Evolutionary conservation across 2,329 filamentous ascomycete species (phyloP).

Genomic region (Diplodia corticola): DNA sequence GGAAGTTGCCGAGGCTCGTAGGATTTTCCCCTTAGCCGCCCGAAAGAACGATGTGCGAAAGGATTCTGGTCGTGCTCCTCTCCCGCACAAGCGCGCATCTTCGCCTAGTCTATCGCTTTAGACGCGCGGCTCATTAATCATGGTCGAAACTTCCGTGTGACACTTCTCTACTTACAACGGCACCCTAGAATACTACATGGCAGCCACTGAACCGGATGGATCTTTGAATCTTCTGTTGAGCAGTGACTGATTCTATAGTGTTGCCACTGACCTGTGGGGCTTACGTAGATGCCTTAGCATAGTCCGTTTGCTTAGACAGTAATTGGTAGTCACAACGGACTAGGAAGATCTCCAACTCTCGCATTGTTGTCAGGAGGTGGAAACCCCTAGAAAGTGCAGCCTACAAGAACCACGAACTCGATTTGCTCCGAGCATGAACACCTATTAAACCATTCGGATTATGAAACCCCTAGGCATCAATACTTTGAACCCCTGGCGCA

Average conservation of each 20-base stretch:
- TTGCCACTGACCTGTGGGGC: background rate
- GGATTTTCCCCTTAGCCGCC: background rate
- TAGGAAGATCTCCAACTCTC: background rate
- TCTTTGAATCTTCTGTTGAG: background rate
- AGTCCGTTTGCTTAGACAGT: background rate
- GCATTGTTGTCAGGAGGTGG: background rate
- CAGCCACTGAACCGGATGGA: background rate
- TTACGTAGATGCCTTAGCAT: background rate
- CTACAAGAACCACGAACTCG: too few species aligned
- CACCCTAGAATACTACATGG: background rate
- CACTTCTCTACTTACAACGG: background rate
- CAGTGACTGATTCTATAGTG: background rate
- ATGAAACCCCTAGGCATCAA: background rate
- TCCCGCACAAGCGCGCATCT: background rate
- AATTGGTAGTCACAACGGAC: background rate
- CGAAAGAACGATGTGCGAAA: background rate
- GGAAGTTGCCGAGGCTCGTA: background rate
- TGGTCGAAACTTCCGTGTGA: background rate
- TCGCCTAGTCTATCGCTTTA: background rate
- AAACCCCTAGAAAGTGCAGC: too few species aligned
- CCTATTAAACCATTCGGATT: background rate
- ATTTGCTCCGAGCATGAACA: background rate
- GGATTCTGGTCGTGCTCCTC: background rate
- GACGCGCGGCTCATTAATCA: background rate
- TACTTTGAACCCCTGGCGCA: background rate